phyloP scores from a whole-genome alignment of 495 filamentous ascomycete genomes.

The Penicillium psychrofluorescens region DNA sequence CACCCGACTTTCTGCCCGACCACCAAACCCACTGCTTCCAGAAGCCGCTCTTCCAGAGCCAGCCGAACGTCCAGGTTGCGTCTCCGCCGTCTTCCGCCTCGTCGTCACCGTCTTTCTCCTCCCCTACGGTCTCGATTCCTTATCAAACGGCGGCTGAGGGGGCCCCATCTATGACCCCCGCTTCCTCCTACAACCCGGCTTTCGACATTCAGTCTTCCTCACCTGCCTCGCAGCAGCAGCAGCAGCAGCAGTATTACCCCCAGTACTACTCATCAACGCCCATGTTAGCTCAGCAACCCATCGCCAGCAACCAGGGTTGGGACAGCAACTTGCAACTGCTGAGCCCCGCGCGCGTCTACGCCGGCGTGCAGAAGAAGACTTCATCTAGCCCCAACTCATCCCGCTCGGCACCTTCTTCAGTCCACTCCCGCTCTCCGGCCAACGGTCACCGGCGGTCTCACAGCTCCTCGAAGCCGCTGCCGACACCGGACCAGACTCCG shows the following conservation, averaged over 20 bases:
- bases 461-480: slow-evolving; percentile 36
- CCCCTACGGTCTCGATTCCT: slow-evolving; percentile 32
- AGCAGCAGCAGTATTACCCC: slow-evolving; percentile 25
- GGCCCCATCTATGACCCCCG: slow-evolving; percentile 43
- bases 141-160: slow-evolving; percentile 30
- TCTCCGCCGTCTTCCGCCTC: slow-evolving; percentile 36
- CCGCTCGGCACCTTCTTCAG: slow-evolving; percentile 19
- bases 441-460: slow-evolving; percentile 16
- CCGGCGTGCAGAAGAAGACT: slow-evolving; percentile 29
- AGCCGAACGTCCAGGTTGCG: slow-evolving; percentile 24
- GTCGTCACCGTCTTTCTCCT: slow-evolving; percentile 35
- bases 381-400: slow-evolving; percentile 25
- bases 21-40: slow-evolving; percentile 23
- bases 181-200: slow-evolving; percentile 37
- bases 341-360: slow-evolving; percentile 30
- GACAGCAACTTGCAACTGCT: slow-evolving; percentile 34
- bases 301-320: slow-evolving; percentile 34
- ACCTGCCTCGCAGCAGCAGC: slow-evolving; percentile 16
- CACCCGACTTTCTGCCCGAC: slow-evolving; percentile 24
- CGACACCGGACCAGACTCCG: slow-evolving; percentile 31
- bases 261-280: slow-evolving; percentile 22
- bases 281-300: slow-evolving; percentile 38
- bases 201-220: slow-evolving; percentile 30
- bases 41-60: slow-evolving; percentile 30
- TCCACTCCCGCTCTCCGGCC: slow-evolving; percentile 6